Percentiles rank a stretch among this genome's conserved stretches.
Conservation (phyloP, 345 rosid genomes). For the Eucalyptus sideroxylon region DNA sequence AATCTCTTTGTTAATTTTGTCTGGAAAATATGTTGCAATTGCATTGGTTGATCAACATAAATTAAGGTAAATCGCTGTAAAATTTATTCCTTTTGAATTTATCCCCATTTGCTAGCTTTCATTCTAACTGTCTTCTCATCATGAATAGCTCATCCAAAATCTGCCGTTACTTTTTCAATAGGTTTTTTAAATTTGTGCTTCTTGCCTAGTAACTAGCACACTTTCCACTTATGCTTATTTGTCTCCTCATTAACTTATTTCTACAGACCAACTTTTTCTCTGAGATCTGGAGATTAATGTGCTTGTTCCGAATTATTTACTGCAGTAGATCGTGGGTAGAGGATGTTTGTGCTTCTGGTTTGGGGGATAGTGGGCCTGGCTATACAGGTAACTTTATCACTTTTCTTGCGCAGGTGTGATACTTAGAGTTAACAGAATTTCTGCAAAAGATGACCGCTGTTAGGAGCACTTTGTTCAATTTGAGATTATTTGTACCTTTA, state of each 20-base stretch:
- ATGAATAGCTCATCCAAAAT: neutral
- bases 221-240: neutral
- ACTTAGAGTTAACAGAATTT: neutral
- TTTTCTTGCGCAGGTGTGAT: neutral
- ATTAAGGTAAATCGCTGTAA: conserved; percentile 30
- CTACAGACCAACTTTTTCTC: neutral
- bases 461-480: neutral
- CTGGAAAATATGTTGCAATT: conserved; percentile 75
- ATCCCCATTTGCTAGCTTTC: neutral
- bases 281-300: neutral
- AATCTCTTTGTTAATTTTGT: conserved; percentile 57
- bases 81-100: neutral
- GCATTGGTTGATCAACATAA: conserved; percentile 90
- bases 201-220: neutral
- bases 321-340: conserved; percentile 58
- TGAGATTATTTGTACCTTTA: neutral
- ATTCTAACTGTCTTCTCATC: neutral
- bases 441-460: neutral
- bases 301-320: neutral
- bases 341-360: conserved; percentile 44
- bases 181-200: neutral
- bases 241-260: neutral
- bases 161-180: neutral
- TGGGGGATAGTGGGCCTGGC: conserved; percentile 18
- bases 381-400: conserved; percentile 55